phyloP scores from a whole-genome alignment of 2,329 filamentous ascomycete species.

The Fusarium pseudonygamai region DNA sequence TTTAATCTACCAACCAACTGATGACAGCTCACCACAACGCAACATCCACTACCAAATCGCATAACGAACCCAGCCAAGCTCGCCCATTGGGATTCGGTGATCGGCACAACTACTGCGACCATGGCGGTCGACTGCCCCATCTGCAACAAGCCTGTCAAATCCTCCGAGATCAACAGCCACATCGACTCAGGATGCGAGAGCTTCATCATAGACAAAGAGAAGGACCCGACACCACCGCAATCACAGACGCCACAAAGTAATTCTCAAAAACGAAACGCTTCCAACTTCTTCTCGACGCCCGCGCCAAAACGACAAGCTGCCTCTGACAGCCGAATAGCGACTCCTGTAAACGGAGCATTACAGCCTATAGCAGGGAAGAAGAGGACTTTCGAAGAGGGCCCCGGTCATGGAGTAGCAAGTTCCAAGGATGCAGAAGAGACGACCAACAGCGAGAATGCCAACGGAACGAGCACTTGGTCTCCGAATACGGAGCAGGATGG shows the following conservation, averaged over 20 bases:
- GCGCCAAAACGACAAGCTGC: slow-evolving; percentile 63
- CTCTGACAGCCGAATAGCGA: slow-evolving; percentile 44
- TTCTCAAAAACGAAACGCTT: slow-evolving; percentile 64
- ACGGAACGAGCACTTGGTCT: slow-evolving; percentile 2
- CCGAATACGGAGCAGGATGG: slow-evolving; percentile 45
- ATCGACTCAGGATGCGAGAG: slow-evolving; percentile 84
- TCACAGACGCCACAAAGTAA: slow-evolving; percentile 48
- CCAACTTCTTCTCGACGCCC: slow-evolving; percentile 70
- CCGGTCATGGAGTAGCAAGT: slow-evolving; percentile 47
- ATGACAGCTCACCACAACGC: neutral
- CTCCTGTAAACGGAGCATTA: slow-evolving; percentile 48
- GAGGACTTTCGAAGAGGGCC: slow-evolving; percentile 64
- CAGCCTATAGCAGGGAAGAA: slow-evolving; percentile 55
- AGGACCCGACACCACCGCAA: slow-evolving; percentile 44
- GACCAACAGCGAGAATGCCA: slow-evolving; percentile 14
- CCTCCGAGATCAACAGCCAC: slow-evolving; percentile 85
- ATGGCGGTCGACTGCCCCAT: slow-evolving; percentile 79
- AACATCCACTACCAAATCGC: neutral
- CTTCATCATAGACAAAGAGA: slow-evolving; percentile 67
- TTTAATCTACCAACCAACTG: neutral
- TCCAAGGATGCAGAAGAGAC: slow-evolving; percentile 2
- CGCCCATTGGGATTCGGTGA: slow-evolving; percentile 2
- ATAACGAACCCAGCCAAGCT: neutral
- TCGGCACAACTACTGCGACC: slow-evolving; percentile 1
- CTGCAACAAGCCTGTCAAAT: slow-evolving; percentile 77